Evolutionary conservation across 306 rosid genomes (phyloP).

Genomic region (Glycine tomentella): DNA sequence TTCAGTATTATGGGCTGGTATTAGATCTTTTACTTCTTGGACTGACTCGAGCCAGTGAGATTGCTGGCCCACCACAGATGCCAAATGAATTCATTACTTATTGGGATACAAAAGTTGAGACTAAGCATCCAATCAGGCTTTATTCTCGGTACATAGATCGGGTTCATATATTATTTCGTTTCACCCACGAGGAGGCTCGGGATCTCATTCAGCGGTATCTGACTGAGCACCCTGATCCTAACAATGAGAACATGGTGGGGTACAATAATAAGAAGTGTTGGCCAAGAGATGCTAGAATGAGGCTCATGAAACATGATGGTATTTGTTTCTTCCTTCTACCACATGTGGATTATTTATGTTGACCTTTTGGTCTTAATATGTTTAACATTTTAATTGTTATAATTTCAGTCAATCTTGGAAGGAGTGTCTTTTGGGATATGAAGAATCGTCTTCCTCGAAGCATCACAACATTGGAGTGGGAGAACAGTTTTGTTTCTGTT

Average conservation of each 20-base stretch:
- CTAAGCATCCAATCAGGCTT: conserved; percentile 93
- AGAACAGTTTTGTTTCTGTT: conserved; percentile 98
- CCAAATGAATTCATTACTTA: conserved; percentile 97
- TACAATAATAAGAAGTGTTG: conserved; percentile 99
- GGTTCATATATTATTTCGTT: conserved; percentile 95
- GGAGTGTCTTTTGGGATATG: conserved; percentile 99
- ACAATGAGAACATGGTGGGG: conserved; percentile 99
- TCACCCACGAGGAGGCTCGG: conserved; percentile 97
- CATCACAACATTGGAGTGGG: conserved; percentile 98
- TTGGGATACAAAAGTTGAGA: conserved; percentile 99
- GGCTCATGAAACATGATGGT: conserved; percentile 99
- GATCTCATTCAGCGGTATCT: conserved; percentile 98
- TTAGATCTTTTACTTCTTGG: conserved; percentile 96
- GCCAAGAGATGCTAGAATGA: conserved; percentile 99
- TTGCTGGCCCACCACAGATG: conserved; percentile 99
- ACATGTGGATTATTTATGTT: conserved; percentile 16
- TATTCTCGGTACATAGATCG: conserved; percentile 94
- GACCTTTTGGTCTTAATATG: conserved; percentile 19
- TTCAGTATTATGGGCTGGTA: conserved; percentile 93
- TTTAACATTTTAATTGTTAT: conserved; percentile 19
- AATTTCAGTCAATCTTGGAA: conserved; percentile 89
- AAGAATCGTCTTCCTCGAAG: conserved; percentile 99
- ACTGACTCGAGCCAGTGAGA: conserved; percentile 95
- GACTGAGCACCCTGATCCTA: conserved; percentile 99
- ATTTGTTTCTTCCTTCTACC: conserved; percentile 12